Conservation (phyloP, 129 eudicot species). For the Helianthus annuus region DNA sequence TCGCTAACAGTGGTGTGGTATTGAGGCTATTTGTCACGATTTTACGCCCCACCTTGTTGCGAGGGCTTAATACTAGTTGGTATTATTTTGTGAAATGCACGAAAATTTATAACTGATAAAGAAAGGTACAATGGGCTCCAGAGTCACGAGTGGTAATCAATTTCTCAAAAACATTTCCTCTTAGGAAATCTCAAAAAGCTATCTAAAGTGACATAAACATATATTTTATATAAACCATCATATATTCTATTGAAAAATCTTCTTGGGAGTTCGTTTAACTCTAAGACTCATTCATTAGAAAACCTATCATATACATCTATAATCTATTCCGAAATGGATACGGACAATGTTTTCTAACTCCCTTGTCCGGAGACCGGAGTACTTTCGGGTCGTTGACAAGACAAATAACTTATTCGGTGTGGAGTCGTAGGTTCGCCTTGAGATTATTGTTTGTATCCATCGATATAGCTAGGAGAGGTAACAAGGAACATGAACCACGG, state of each 20-base stretch:
- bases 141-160: neutral
- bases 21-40: no score
- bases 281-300: no score
- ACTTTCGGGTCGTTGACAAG: neutral
- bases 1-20: no score
- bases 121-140: neutral
- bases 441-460: neutral
- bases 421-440: neutral
- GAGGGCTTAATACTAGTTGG: no score
- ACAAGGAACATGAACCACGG: neutral
- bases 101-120: no score
- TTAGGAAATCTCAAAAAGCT: neutral
- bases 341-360: no score
- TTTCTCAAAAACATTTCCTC: neutral
- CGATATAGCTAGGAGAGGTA: neutral
- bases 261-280: neutral
- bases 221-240: neutral
- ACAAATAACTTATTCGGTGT: neutral
- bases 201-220: neutral
- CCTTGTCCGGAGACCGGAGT: no score
- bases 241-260: neutral
- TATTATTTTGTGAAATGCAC: no score
- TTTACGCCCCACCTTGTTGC: no score
- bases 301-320: no score
- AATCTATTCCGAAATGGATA: no score